A percentile compares a stretch with the other conserved stretches of the same genome.
Evolutionary conservation across 331 rosid genomes (phyloP).

Genomic region (Telfairia occidentalis): DNA sequence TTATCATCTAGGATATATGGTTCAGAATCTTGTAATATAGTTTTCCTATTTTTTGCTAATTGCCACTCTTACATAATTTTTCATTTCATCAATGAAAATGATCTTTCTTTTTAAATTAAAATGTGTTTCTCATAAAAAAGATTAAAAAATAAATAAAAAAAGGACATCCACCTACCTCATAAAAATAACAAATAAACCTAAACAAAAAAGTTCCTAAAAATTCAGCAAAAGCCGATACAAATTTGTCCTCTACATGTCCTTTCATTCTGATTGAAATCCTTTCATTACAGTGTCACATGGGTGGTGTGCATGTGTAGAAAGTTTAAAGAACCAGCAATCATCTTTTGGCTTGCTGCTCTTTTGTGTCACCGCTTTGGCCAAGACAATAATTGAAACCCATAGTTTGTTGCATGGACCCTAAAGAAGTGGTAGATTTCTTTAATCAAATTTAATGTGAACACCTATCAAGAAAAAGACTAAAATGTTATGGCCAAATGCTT

Average conservation of each 20-base stretch:
- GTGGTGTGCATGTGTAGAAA: background rate
- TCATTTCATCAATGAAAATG: background rate
- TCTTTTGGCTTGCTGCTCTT: background rate
- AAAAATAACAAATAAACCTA: background rate
- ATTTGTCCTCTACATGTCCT: background rate
- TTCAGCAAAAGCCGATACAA: background rate
- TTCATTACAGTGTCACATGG: background rate
- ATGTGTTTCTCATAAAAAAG: background rate
- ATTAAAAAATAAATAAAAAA: too few species aligned
- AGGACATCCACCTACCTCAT: background rate
- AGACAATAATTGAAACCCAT: background rate
- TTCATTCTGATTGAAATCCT: background rate
- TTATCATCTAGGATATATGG: background rate
- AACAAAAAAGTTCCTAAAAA: background rate
- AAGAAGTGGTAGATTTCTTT: background rate
- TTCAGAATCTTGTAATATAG: background rate
- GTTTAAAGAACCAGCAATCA: background rate
- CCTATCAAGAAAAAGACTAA: too few species aligned
- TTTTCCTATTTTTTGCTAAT: background rate
- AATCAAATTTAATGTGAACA: too few species aligned
- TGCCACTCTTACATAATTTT: background rate
- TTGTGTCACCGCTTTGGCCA: background rate
- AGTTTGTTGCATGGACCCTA: background rate
- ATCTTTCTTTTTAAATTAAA: too few species aligned
- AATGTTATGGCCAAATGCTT: too few species aligned